Base-by-base conservation (phyloP, 306 rosid species). In the Rosa lucieae region DNA sequence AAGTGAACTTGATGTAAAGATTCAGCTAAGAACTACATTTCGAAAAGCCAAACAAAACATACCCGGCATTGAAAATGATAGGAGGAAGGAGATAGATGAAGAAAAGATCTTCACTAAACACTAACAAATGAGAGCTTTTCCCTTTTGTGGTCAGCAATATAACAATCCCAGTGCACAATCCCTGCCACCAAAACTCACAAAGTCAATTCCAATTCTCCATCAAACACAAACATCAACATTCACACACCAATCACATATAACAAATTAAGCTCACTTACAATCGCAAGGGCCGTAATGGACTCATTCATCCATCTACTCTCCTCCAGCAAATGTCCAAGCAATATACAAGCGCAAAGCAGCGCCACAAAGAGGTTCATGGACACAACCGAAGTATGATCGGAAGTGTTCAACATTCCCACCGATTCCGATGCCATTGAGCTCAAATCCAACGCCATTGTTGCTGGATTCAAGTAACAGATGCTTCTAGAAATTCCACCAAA, bases 1-100 rank as follows among this genome's bases (percentile, higher is more conserved):
- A 40, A 53, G 40, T 47, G 76, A 73, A 72, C 21, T 29, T 3
- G 43, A 70, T 15, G 14, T 0, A 39, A 37, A 37, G 40, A 77
- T 15, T 5, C 47, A 47, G 52, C 32, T 52, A 21, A 35, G 40
- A 52, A 10, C 10, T 9, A 11, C 2, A 78, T 23, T 2, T 20
- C 0, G 29, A 72, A 66, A 62, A 80, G 44, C 47, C 11, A 65
- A 5, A 61, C 2, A 8, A 21, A 72, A 74, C 90, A 67, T 58
- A 96, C 98, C 99, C 99, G 35, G 99, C 99, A 77, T 96, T 96
- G 91, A 96, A 96, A 78, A 96, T 96, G 79, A 96, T 96, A 2
- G 99, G 99, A 18, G 99, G 99, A 44, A 96, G 98, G 83, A 96
- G 96, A 84, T 93, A 96, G 79, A 90, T 93, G 44, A 96, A 96